Base-by-base conservation (phyloP, 2,329 filamentous ascomycete species). In the Trichophaea hybrida region DNA sequence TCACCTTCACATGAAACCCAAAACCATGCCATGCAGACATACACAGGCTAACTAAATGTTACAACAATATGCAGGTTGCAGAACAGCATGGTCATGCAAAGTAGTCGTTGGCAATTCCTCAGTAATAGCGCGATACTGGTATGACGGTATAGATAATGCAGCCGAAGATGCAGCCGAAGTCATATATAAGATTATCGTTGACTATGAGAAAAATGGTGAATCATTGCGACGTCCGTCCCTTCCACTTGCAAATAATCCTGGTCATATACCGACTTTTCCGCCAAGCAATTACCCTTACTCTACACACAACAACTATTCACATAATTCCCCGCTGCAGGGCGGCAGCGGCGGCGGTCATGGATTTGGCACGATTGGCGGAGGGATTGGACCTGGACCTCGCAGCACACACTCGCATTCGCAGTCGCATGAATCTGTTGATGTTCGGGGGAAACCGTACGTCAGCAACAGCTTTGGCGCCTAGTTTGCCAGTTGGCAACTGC, bases 161-260 rank as follows among this genome's bases (percentile, higher is more conserved):
- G 84, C 82, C 73, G 89, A 94, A 72, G 89, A 95, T 71, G 89
- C 88, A n/a, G 88, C 89, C 65, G 88, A 95, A 73, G 79, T 85
- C 63, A 88, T 88, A 8, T 17, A 31, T 32, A 55, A 54, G 3
- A 54, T 34, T 4, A 24, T 51, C n/a, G n/a, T 24, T 6, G 31
- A 24, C 1, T 24, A 24, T 24, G 24, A 51, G 13, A 2, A 10
- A 4, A 43, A 43, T 15, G 38, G 38, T 4, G 38, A 43, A 43
- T 4, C 10, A 24, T 24, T 24, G 24, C 24, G 38, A 10, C 10
- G 38, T 43, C 38, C 38, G 10, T 15, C 10, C 10, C 38, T 43
- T 43, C 38, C 38, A 46, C 40, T 15, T 43, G 10, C 38, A 43
- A 15, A 43, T 43, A 1, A 10, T 15, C 38, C 4, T 43, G 38